Evolutionary conservation across 73 alveolate species (phyloP).

Genomic region (Durusdinium trenchii): DNA sequence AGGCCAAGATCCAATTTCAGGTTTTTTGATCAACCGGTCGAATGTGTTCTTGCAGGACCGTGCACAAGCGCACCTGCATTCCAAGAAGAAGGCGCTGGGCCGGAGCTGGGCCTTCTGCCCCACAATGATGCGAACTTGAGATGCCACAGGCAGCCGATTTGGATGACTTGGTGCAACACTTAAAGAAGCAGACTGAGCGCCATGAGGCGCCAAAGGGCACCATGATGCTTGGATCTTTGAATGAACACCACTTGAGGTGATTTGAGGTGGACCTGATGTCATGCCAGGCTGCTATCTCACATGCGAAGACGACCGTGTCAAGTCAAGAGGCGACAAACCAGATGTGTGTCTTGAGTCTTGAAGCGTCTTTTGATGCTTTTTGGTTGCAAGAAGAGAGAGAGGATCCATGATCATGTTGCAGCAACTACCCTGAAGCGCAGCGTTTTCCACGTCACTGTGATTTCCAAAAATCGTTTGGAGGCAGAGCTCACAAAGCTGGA

Average conservation of each 20-base stretch:
- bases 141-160: conserved; percentile 20
- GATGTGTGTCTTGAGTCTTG: neutral
- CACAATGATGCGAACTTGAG: neutral
- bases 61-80: neutral
- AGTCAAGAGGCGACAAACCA: neutral
- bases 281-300: neutral
- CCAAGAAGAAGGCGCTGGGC: conserved; percentile 31
- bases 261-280: neutral
- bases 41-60: no score
- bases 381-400: no score
- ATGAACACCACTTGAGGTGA: neutral
- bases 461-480: neutral
- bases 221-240: neutral
- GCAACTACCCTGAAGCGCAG: no score
- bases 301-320: conserved; percentile 12
- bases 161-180: conserved; percentile 44
- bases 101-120: neutral
- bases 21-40: no score
- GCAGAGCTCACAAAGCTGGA: conserved; percentile 67
- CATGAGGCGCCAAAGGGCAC: no score
- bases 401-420: no score
- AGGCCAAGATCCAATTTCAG: no score
- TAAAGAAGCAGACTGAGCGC: conserved; percentile 16
- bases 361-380: neutral
- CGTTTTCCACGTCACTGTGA: neutral